Evolutionary conservation across 2,329 filamentous ascomycete species (phyloP).

Genomic region (Verticillium nubilum): DNA sequence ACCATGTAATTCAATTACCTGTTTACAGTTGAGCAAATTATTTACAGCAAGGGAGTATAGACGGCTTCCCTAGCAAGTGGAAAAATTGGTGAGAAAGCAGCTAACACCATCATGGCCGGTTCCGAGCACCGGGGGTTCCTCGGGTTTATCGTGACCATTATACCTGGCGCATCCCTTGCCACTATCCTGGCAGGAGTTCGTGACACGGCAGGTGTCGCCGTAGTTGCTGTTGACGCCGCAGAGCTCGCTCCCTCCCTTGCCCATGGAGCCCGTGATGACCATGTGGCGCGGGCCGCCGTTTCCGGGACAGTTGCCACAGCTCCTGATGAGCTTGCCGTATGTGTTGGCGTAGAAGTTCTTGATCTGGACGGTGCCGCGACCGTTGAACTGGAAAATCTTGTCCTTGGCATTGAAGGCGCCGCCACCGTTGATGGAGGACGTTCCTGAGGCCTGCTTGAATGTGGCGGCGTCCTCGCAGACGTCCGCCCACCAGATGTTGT

Average conservation of each 20-base stretch:
- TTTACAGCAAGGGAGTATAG: not conserved
- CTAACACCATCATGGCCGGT: slow-evolving; percentile 10
- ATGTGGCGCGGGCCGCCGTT: slow-evolving; percentile 36
- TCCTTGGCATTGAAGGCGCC: slow-evolving; percentile 34
- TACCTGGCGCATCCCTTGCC: slow-evolving; percentile 9
- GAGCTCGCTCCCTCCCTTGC: slow-evolving; percentile 29
- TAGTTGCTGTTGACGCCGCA: slow-evolving; percentile 34
- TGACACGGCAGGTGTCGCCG: slow-evolving; percentile 16
- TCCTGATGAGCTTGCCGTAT: slow-evolving; percentile 41
- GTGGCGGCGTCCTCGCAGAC: slow-evolving; percentile 29
- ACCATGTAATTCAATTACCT: too few species aligned
- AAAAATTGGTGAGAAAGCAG: slow-evolving; percentile 5
- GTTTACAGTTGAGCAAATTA: too few species aligned
- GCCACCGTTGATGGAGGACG: slow-evolving; percentile 34
- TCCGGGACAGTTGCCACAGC: slow-evolving; percentile 42
- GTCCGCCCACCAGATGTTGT: slow-evolving; percentile 30
- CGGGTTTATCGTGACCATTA: slow-evolving; percentile 5
- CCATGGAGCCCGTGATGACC: slow-evolving; percentile 34
- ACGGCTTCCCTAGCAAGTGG: not conserved
- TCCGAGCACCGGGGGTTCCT: slow-evolving; percentile 6
- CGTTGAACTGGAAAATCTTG: slow-evolving; percentile 37
- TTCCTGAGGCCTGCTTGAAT: slow-evolving; percentile 30
- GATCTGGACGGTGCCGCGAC: slow-evolving; percentile 24
- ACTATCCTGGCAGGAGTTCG: slow-evolving; percentile 12
- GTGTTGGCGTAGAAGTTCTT: slow-evolving; percentile 34